These are phyloP conservation scores for Russula dissimulans DNA, from an alignment of 768 basidiomycete genomes.

Conservation along the genomic window DNA sequence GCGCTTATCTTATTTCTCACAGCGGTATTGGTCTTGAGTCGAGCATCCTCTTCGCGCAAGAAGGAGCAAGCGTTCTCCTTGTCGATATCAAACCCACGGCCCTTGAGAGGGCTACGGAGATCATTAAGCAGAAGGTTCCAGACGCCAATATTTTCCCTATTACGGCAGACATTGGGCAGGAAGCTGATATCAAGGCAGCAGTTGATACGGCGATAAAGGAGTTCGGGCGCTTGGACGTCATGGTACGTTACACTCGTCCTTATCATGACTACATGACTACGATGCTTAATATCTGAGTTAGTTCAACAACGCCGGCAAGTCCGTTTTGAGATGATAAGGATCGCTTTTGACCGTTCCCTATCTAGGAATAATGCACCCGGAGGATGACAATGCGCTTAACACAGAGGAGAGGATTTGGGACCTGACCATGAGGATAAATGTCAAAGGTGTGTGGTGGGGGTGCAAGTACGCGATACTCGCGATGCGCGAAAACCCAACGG, in stretches of 20 bases:
- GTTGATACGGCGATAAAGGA: slow-evolving; percentile 72
- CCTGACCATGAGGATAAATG: slow-evolving; percentile 85
- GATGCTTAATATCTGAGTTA: slow-evolving; percentile 25
- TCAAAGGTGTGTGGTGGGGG: slow-evolving; percentile 99
- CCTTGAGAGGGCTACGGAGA: slow-evolving; percentile 54
- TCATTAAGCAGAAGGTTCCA: slow-evolving; percentile 59
- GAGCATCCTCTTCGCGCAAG: slow-evolving; percentile 87
- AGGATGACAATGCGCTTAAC: slow-evolving; percentile 89
- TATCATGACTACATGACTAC: not conserved
- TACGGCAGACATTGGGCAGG: slow-evolving; percentile 84
- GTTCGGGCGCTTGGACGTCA: slow-evolving; percentile 91
- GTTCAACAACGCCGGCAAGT: slow-evolving; percentile 88
- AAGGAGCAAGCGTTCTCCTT: slow-evolving; percentile 86
- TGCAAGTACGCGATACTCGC: slow-evolving; percentile 96
- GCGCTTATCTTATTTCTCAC: slow-evolving; percentile 10
- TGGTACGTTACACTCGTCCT: slow-evolving; percentile 46
- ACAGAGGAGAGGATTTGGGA: slow-evolving; percentile 98
- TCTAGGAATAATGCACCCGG: slow-evolving; percentile 94
- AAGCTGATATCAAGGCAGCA: slow-evolving; percentile 72
- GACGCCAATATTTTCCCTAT: slow-evolving; percentile 59
- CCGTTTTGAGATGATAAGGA: not conserved
- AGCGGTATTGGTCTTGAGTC: slow-evolving; percentile 97
- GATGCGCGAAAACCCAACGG: slow-evolving; percentile 88
- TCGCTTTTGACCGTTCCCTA: not conserved
- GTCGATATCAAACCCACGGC: slow-evolving; percentile 79